Evolutionary conservation across 805 yeast genomes (phyloP), one percentile per base, ranked within the genome.

Genomic region (Sungouiozyma ichnusensis): DNA sequence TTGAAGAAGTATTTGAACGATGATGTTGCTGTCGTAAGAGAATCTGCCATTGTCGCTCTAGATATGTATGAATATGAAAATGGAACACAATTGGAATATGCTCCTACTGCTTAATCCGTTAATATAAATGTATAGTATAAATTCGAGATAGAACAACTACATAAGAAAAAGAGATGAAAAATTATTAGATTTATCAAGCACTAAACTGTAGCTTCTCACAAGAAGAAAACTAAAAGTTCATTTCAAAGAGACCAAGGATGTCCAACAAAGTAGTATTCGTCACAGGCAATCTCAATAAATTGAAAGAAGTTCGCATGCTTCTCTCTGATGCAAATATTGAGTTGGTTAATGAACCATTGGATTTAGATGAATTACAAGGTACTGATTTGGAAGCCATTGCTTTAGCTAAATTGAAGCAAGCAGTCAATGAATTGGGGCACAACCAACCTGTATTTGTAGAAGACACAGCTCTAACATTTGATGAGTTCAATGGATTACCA

Each of bases 41-140:
- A 92, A 62, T 83, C 95, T 52, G 98, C 97, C 20, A 74, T 88
- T 52, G 98, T 92, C 41, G 98, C 98, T 18, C 73, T 92, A 57
- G 99, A 92, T 63, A 92, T 92, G 98, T 88, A 85, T 67, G 97
- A 90, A 62, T 87, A 85, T 58, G 97, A 88, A 69, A 83, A 81
- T 70, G 80, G 88, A 45, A 73, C 69, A 57, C 85, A 85, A 64
- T 67, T 85, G 52, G 94, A 85, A 63, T 85, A 84, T 58, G 85
- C 69, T 42, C 63, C 63, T 36, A 36, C 46, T 38, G 48, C 45
- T 35, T 42, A 37, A 38, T 16, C 14, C 8, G 27, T 27, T 16
- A 5, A 7, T 27, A 16, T 24, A 20, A 33, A 7, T 38, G 15
- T 37, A 24, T 24, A 24, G 6, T 24, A 16, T 31, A 27, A 20